Evolutionary conservation across 2,329 filamentous ascomycete species (phyloP).

Genomic region (Exophiala sideris): DNA sequence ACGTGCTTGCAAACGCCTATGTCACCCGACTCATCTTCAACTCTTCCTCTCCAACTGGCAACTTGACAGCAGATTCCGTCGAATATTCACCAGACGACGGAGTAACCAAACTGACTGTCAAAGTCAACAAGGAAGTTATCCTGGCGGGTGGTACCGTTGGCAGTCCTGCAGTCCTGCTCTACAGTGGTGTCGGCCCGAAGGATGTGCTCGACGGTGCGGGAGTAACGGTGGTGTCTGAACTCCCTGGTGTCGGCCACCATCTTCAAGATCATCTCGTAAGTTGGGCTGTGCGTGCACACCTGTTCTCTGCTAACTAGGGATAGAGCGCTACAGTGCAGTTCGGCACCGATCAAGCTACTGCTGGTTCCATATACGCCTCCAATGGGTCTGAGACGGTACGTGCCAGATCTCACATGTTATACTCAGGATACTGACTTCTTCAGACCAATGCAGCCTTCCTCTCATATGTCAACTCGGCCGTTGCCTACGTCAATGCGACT

Average conservation of each 20-base stretch:
- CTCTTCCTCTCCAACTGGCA: conserved; percentile 26
- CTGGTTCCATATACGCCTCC: conserved; percentile 33
- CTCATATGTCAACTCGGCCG: conserved; percentile 25
- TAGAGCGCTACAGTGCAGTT: conserved; percentile 34
- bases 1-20: conserved; percentile 27
- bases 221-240: conserved; percentile 55
- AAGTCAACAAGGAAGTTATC: conserved; percentile 47
- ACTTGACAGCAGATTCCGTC: conserved; percentile 33
- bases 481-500: conserved; percentile 24
- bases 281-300: conserved; percentile 13
- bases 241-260: conserved; percentile 63
- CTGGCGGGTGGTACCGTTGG: conserved; percentile 57
- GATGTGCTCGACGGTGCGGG: conserved; percentile 51
- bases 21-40: conserved; percentile 28
- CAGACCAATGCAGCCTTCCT: conserved; percentile 21
- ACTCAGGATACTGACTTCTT: conserved; percentile 8
- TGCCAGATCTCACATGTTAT: conserved; percentile 19
- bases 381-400: conserved; percentile 31
- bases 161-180: conserved; percentile 62
- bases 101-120: conserved; percentile 33
- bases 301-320: not conserved
- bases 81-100: conserved; percentile 34
- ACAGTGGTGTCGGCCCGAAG: conserved; percentile 60
- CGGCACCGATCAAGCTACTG: conserved; percentile 30
- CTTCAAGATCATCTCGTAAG: conserved; percentile 60